phyloP scores from a whole-genome alignment of 768 basidiomycete species.

The Lentinus tigrinus region DNA sequence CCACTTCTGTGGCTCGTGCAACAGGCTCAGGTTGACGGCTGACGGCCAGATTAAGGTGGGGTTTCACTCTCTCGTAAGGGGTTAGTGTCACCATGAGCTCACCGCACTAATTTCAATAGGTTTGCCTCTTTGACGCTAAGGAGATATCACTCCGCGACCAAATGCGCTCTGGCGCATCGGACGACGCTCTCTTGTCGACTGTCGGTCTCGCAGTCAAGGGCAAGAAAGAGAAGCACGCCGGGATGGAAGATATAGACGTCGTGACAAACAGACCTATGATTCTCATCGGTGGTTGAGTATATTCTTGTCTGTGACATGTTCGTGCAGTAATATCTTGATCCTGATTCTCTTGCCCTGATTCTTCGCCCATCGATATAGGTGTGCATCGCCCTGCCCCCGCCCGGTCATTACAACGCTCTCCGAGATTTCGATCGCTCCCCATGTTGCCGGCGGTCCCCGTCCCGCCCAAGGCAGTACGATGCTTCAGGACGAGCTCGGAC shows the following conservation, averaged over 20 bases:
- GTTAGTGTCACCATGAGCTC: background rate
- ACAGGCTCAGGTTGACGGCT: conserved; percentile 81
- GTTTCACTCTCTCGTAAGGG: background rate
- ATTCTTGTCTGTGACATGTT: conserved; percentile 26
- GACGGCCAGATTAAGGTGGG: conserved; percentile 86
- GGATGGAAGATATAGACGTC: conserved; percentile 80
- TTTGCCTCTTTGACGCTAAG: conserved; percentile 83
- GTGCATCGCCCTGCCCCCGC: conserved; percentile 5
- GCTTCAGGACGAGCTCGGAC: conserved; percentile 14
- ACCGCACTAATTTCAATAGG: conserved; percentile 35
- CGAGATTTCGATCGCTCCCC: background rate
- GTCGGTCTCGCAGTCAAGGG: conserved; percentile 64
- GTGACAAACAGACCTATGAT: conserved; percentile 86
- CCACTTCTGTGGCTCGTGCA: conserved; percentile 86
- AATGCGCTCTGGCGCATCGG: conserved; percentile 62
- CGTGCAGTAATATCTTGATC: conserved; percentile 8
- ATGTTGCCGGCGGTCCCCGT: background rate
- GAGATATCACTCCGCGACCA: conserved; percentile 80
- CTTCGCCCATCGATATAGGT: conserved; percentile 5
- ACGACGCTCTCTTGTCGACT: conserved; percentile 57
- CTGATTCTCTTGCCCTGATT: conserved; percentile 12
- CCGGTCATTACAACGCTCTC: conserved; percentile 13
- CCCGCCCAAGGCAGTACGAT: conserved; percentile 7
- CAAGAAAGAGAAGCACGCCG: conserved; percentile 82
- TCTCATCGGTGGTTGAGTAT: conserved; percentile 87